Conservation (phyloP, 208 protist species). For the Trypanosoma caninum region DNA sequence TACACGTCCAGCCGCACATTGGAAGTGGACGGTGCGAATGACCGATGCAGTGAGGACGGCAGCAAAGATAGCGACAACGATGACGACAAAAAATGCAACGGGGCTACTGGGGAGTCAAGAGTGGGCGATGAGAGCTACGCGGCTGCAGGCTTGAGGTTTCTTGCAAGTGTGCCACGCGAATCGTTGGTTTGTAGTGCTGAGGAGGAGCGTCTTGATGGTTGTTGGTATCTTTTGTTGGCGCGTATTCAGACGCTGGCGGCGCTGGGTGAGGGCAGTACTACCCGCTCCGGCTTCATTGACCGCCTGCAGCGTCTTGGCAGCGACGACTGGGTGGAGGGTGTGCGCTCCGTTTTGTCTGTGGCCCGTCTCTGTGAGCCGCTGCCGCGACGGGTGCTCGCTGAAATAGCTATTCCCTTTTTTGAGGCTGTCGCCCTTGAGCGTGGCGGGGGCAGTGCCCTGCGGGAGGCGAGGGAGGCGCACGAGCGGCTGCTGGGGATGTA, state of each 20-base stretch:
- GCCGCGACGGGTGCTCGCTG: slow-evolving; percentile 34
- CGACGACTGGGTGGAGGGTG: slow-evolving; percentile 28
- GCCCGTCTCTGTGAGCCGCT: slow-evolving; percentile 50
- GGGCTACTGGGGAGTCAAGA: neutral
- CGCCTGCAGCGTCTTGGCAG: neutral
- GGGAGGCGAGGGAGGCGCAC: slow-evolving; percentile 52
- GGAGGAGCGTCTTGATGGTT: slow-evolving; percentile 52
- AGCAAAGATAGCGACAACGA: slow-evolving; percentile 15
- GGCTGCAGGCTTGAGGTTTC: slow-evolving; percentile 49
- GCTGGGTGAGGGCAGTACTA: neutral
- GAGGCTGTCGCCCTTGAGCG: slow-evolving; percentile 48
- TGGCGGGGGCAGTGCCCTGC: slow-evolving; percentile 4
- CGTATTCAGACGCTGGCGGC: slow-evolving; percentile 40
- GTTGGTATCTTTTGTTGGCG: slow-evolving; percentile 52
- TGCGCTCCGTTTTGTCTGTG: slow-evolving; percentile 30
- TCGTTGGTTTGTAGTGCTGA: slow-evolving; percentile 29
- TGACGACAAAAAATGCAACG: neutral
- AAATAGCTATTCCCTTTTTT: slow-evolving; percentile 51
- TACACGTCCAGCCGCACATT: neutral
- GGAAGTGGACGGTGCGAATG: slow-evolving; percentile 1
- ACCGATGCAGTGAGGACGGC: slow-evolving; percentile 2
- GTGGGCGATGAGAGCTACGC: slow-evolving; percentile 37
- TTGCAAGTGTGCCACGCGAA: slow-evolving; percentile 41
- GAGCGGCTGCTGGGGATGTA: slow-evolving; percentile 58
- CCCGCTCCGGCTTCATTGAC: slow-evolving; percentile 15